Evolutionary conservation across 2,329 filamentous ascomycete genomes (phyloP).

Genomic region (Colletotrichum destructivum): DNA sequence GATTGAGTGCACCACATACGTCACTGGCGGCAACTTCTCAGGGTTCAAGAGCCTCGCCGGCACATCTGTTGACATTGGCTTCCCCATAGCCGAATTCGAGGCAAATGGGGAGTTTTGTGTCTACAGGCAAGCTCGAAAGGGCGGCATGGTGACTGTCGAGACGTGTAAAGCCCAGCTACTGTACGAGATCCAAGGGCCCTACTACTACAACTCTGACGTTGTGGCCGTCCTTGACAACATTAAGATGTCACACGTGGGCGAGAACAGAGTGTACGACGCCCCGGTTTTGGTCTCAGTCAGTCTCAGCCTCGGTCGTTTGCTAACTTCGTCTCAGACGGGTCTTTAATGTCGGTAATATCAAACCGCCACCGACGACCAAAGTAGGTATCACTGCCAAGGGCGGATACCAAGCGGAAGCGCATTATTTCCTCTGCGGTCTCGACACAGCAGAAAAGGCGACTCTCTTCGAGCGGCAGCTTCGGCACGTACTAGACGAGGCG

Average conservation of each 20-base stretch:
- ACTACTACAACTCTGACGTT: constrained; percentile 62
- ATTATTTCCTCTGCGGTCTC: constrained; percentile 60
- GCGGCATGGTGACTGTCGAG: constrained; percentile 54
- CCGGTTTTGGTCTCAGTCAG: no score
- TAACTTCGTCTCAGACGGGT: constrained; percentile 10
- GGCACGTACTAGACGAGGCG: constrained; percentile 53
- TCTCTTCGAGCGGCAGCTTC: constrained; percentile 59
- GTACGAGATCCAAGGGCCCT: constrained; percentile 62
- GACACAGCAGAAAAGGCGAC: constrained; percentile 60
- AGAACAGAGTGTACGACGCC: constrained; percentile 44
- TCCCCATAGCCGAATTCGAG: constrained; percentile 65
- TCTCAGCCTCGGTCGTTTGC: no score
- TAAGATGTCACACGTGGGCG: constrained; percentile 62
- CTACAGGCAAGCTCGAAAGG: constrained; percentile 44
- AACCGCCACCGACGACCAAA: constrained; percentile 55
- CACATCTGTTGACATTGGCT: constrained; percentile 54
- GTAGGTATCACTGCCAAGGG: constrained; percentile 61
- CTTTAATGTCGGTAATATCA: constrained; percentile 46
- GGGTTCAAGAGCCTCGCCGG: constrained; percentile 54
- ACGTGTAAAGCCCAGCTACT: constrained; percentile 57
- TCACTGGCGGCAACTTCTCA: constrained; percentile 67
- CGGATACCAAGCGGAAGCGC: constrained; percentile 61
- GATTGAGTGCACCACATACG: constrained; percentile 67
- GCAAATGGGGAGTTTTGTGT: constrained; percentile 61
- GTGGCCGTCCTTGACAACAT: constrained; percentile 56